These are phyloP conservation scores for Erodium maritimum DNA, from an alignment of 345 rosid species.

Conservation along the genomic window DNA sequence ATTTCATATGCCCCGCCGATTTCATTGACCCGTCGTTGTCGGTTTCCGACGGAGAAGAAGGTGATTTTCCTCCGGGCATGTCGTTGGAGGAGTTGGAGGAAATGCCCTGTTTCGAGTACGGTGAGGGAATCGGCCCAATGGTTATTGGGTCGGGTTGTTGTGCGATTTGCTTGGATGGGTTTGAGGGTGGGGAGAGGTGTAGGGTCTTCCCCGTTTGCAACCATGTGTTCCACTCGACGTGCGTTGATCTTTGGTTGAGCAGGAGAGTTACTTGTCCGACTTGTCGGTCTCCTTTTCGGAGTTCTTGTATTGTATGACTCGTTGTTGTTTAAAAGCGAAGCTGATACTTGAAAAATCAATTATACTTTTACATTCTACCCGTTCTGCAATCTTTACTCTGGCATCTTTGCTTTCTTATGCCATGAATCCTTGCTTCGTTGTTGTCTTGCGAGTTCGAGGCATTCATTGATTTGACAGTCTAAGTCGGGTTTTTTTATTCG, in stretches of 20 bases:
- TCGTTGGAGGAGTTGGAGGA: constrained; percentile 9
- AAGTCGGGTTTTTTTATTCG: too few relatives aligned
- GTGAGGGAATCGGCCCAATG: background rate
- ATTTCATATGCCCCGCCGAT: background rate
- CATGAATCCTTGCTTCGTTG: too few relatives aligned
- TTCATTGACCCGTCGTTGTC: background rate
- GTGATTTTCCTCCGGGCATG: constrained; percentile 7
- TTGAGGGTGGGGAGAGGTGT: constrained; percentile 14
- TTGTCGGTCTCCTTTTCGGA: constrained; percentile 18
- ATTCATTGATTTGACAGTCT: too few relatives aligned
- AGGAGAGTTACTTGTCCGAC: constrained; percentile 20
- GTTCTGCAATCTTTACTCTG: too few relatives aligned
- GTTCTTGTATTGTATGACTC: too few relatives aligned
- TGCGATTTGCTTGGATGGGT: constrained; percentile 20
- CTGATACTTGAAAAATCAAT: too few relatives aligned
- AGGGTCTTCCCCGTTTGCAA: constrained; percentile 18
- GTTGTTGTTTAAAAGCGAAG: too few relatives aligned
- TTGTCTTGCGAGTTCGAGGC: too few relatives aligned
- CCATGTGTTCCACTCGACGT: constrained; percentile 16
- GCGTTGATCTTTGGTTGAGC: constrained; percentile 22
- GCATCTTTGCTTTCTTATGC: too few relatives aligned
- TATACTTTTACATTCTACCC: too few relatives aligned
- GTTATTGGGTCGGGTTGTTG: constrained; percentile 6
- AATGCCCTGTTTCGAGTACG: constrained; percentile 17
- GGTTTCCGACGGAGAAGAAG: background rate